A percentile compares a stretch with the other conserved stretches of the same genome.
These are phyloP conservation scores for Trichocladium uniseriatum DNA, from an alignment of 495 filamentous ascomycete genomes.

Conservation along the genomic window DNA sequence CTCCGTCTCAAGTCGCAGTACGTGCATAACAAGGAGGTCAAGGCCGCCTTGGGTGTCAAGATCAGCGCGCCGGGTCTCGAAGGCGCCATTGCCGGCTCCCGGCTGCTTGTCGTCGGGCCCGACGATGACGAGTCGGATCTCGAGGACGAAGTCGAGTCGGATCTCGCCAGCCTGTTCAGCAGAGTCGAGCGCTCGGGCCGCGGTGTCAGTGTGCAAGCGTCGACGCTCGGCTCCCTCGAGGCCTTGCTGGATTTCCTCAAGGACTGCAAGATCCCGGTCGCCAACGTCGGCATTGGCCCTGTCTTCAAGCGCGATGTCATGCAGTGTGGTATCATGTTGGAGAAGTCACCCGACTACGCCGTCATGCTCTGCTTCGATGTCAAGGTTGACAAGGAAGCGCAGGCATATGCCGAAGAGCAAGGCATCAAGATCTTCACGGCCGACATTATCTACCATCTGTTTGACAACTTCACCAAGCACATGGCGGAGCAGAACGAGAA, in stretches of 20 bases:
- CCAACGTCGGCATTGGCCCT: conserved; percentile 94
- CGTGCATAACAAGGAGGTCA: conserved; percentile 98
- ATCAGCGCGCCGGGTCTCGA: conserved; percentile 95
- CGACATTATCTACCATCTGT: conserved; percentile 98
- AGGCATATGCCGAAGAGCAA: conserved; percentile 81
- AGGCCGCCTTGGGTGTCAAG: conserved; percentile 97
- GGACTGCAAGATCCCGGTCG: conserved; percentile 89
- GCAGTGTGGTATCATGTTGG: conserved; percentile 91
- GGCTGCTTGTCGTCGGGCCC: conserved; percentile 83
- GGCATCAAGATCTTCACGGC: conserved; percentile 98
- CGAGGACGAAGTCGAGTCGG: conserved; percentile 91
- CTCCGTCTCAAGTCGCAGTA: conserved; percentile 86
- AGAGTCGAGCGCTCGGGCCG: conserved; percentile 82
- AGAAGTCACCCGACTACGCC: conserved; percentile 90
- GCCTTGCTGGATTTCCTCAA: conserved; percentile 93
- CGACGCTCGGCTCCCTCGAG: conserved; percentile 94
- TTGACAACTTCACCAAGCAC: conserved; percentile 92
- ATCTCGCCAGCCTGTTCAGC: conserved; percentile 83
- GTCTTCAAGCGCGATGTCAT: conserved; percentile 98
- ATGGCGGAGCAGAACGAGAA: conserved; percentile 76
- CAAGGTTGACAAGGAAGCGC: conserved; percentile 95
- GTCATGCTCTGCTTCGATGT: conserved; percentile 99
- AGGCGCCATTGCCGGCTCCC: conserved; percentile 91
- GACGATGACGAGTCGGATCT: conserved; percentile 96
- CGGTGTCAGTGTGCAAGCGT: conserved; percentile 95